Conservation (phyloP, 192 early-diverging fungal species). For the Chytriomyces sp. region DNA sequence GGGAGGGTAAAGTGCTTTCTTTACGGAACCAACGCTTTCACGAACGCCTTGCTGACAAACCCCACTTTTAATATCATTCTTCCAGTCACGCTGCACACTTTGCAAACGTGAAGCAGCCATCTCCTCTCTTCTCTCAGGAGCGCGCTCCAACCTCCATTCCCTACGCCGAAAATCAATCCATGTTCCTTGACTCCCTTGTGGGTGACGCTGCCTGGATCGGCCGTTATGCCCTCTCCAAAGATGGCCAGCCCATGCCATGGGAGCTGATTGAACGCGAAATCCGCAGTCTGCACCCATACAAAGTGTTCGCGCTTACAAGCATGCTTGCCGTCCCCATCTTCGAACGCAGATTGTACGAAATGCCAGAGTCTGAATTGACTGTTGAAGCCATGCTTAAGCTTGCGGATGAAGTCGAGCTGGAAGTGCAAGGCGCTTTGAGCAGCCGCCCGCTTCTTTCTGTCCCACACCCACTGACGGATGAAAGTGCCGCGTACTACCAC, state of each 20-base stretch:
- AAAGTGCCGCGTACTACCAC: constrained; percentile 44
- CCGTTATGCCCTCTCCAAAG: constrained; percentile 37
- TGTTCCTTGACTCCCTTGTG: constrained; percentile 47
- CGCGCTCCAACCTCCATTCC: constrained; percentile 47
- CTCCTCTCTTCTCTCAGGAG: constrained; percentile 45
- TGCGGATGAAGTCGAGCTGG: constrained; percentile 45
- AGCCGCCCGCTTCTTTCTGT: constrained; percentile 37
- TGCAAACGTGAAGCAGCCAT: constrained; percentile 44
- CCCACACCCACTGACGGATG: constrained; percentile 46
- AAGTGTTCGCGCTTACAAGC: constrained; percentile 37
- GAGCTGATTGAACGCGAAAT: constrained; percentile 43
- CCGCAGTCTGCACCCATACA: constrained; percentile 31
- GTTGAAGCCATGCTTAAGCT: constrained; percentile 34
- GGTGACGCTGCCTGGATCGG: constrained; percentile 44
- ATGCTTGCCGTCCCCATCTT: constrained; percentile 50
- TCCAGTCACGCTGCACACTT: constrained; percentile 41
- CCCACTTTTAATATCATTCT: not conserved
- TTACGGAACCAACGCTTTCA: not conserved
- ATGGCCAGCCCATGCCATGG: constrained; percentile 47
- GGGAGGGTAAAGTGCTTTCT: constrained; percentile 10
- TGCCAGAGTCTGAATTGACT: constrained; percentile 45
- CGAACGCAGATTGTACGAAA: constrained; percentile 42
- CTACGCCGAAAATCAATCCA: constrained; percentile 47
- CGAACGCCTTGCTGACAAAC: not conserved
- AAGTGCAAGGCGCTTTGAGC: constrained; percentile 43